Evolutionary conservation across 495 filamentous ascomycete species (phyloP).

Genomic region (Thozetella sp.): DNA sequence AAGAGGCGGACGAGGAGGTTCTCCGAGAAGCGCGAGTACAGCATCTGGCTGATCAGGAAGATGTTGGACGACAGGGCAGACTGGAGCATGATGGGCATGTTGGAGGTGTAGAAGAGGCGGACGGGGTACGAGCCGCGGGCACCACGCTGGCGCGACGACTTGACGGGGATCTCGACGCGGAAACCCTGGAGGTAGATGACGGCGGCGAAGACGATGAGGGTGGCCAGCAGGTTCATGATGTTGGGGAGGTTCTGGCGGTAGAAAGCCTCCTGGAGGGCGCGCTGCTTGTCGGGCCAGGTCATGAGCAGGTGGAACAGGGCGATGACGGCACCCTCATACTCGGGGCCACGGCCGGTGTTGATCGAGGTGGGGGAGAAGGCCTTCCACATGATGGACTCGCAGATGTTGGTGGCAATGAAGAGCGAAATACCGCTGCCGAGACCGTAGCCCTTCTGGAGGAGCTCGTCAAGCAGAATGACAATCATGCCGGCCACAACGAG

Average conservation of each 20-base stretch:
- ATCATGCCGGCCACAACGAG: slow-evolving; percentile 95
- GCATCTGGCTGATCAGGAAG: slow-evolving; percentile 98
- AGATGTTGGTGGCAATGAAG: slow-evolving; percentile 99
- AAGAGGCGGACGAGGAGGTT: slow-evolving; percentile 96
- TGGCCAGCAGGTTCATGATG: slow-evolving; percentile 98
- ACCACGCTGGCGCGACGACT: slow-evolving; percentile 97
- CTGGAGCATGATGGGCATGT: slow-evolving; percentile 99
- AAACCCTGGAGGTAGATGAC: slow-evolving; percentile 99
- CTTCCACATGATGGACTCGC: slow-evolving; percentile 99
- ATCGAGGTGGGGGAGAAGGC: slow-evolving; percentile 99
- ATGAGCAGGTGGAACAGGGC: slow-evolving; percentile 97
- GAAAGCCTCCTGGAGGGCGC: slow-evolving; percentile 96
- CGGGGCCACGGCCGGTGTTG: slow-evolving; percentile 98
- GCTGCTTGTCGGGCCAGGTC: slow-evolving; percentile 98
- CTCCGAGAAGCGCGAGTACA: slow-evolving; percentile 97
- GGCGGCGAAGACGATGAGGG: slow-evolving; percentile 88
- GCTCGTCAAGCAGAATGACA: slow-evolving; percentile 98
- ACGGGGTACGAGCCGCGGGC: slow-evolving; percentile 86
- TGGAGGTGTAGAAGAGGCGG: slow-evolving; percentile 84
- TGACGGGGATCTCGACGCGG: slow-evolving; percentile 99
- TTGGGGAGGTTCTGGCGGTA: slow-evolving; percentile 99
- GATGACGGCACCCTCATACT: slow-evolving; percentile 99
- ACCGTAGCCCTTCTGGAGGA: slow-evolving; percentile 99
- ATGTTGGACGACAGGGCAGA: slow-evolving; percentile 97
- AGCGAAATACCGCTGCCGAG: slow-evolving; percentile 98